A percentile compares a stretch with the other conserved stretches of the same genome.
phyloP scores from a whole-genome alignment of 257 asterid species.

The Prunella vulgaris region DNA sequence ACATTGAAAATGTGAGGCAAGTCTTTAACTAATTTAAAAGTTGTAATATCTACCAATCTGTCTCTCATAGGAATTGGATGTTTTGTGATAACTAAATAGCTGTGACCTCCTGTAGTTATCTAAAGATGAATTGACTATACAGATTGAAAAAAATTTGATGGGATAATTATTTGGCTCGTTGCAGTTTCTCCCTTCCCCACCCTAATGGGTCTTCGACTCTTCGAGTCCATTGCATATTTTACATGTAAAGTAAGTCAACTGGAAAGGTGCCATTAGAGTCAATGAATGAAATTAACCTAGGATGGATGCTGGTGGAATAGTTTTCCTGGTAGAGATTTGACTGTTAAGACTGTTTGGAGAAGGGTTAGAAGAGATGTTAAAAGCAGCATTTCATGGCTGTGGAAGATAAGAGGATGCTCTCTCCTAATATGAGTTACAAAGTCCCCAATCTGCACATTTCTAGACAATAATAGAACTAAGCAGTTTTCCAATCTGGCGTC shows the following conservation, averaged over 20 bases:
- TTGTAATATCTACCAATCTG: neutral
- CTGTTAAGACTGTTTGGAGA: neutral
- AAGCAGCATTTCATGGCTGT: neutral
- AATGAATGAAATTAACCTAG: slow-evolving; percentile 1
- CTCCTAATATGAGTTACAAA: neutral
- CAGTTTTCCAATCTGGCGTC: too few species aligned
- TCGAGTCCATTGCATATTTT: neutral
- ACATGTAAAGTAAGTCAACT: neutral
- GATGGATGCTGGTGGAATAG: neutral
- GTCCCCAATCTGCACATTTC: neutral
- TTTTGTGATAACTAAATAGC: neutral
- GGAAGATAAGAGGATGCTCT: neutral
- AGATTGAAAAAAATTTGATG: neutral
- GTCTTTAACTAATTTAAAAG: neutral
- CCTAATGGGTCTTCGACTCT: neutral
- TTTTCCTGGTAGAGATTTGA: slow-evolving; percentile 2
- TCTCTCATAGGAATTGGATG: neutral
- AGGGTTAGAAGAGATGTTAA: neutral
- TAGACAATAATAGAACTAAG: neutral
- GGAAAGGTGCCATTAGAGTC: neutral
- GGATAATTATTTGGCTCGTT: neutral
- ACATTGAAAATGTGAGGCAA: neutral
- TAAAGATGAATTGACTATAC: neutral
- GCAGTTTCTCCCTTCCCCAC: neutral
- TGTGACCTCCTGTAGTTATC: neutral